These are phyloP conservation scores for Oldenlandia corymbosa DNA, from an alignment of 257 asterid genomes.

Conservation along the genomic window DNA sequence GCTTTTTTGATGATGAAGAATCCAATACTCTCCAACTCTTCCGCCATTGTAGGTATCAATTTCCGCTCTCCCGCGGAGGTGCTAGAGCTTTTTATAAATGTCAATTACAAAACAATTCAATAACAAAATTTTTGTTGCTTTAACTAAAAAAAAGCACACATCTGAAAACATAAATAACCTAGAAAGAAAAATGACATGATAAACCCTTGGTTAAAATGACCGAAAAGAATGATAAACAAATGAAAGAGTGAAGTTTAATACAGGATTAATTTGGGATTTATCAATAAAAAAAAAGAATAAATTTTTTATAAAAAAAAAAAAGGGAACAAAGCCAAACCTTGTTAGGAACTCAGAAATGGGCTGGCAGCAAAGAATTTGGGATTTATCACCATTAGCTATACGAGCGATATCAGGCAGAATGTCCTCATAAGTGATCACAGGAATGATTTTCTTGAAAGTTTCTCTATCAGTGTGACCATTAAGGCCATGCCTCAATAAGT, in stretches of 20 bases:
- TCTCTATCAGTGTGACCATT: slow-evolving; percentile 29
- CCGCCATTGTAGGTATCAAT: slow-evolving; percentile 89
- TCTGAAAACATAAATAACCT: not conserved
- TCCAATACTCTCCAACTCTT: slow-evolving; percentile 59
- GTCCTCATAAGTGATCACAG: slow-evolving; percentile 34
- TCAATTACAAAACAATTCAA: not conserved
- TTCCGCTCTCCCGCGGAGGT: slow-evolving; percentile 89
- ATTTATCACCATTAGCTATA: slow-evolving; percentile 30
- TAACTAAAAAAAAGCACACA: not conserved
- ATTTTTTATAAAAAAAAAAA: not conserved
- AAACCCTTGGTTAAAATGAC: not conserved
- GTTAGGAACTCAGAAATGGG: slow-evolving; percentile 41
- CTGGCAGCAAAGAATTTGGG: slow-evolving; percentile 30
- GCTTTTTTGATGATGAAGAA: too few species aligned
- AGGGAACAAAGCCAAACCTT: slow-evolving; percentile 12
- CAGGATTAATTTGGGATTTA: too few species aligned
- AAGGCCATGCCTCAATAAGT: slow-evolving; percentile 22
- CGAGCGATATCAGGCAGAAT: slow-evolving; percentile 25
- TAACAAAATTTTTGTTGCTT: too few species aligned
- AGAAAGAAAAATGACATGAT: slow-evolving; percentile 4
- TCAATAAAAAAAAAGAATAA: not conserved
- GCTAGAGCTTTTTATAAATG: slow-evolving; percentile 61
- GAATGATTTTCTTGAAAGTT: slow-evolving; percentile 33
- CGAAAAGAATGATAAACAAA: too few species aligned
- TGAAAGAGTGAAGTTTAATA: too few species aligned